Base-by-base conservation (phyloP, 1,284 basidiomycete species). In the Heliocybe sulcata region DNA sequence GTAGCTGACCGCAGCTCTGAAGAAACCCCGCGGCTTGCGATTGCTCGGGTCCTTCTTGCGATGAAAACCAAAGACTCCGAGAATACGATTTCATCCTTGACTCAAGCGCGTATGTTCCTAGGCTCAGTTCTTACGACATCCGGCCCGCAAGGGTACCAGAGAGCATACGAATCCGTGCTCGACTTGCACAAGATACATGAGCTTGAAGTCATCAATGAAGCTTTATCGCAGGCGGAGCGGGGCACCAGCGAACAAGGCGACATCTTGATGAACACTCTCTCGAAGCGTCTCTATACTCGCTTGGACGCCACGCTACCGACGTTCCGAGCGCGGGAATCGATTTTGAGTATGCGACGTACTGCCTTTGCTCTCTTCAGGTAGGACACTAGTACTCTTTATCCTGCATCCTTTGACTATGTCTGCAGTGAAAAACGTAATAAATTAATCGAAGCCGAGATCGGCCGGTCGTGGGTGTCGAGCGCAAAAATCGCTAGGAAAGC, bases 401-500 rank as follows among this genome's bases (percentile, higher is more conserved):
- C 22, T 12, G 6, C 8, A 25, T 8, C 55, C 56, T 2, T 35
- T 49, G 16, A 51, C 35, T 45, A 33, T 53, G 50, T 35, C 19
- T 35, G 19, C 26, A 4, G 23, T 26, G 63, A 60, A 47, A 56
- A 56, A 31, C 45, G 55, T 27, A 55, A 56, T 27, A 52, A 54
- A 31, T 60, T 57, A 16, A 58, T 82, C n/a, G 74, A 73, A 35
- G 71, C 72, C 9, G 85, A 90, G 60, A 83, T 94, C 33, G 90
- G 92, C 1, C 80, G 81, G 52, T 84, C 92, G 1, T 99, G 97
- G 97, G 81, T 99, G 14, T 78, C 84, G 19, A 98, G 92, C 55
- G 90, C 95, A 16, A 98, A 97, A 67, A 94, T 95, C 57, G 96
- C 97, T 12, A 80, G 97, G 52, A 98, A 97, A 66, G 92, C 94